A percentile compares a stretch with the other conserved stretches of the same genome.
Evolutionary conservation across 1,284 basidiomycete genomes (phyloP).

Genomic region (Ustilago esculenta): DNA sequence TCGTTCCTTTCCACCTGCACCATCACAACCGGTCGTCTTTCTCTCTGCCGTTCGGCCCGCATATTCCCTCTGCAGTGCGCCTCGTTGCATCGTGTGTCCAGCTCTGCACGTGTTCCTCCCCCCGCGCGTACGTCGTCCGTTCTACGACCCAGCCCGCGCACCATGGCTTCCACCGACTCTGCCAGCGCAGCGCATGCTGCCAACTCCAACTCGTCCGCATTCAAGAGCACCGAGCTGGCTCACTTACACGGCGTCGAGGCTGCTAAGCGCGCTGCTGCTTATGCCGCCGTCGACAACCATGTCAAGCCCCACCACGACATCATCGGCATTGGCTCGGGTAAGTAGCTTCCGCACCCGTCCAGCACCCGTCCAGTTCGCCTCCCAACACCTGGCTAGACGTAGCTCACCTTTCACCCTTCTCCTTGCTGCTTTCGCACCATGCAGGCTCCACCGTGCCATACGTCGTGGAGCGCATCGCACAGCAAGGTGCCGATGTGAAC

Average conservation of each 20-base stretch:
- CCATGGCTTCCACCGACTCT: constrained; percentile 21
- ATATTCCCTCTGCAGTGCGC: not conserved
- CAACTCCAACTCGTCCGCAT: constrained; percentile 29
- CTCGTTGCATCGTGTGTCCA: not conserved
- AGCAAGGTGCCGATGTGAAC: constrained; percentile 83
- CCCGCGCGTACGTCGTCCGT: constrained; percentile 1
- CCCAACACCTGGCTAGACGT: no score
- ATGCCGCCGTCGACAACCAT: constrained; percentile 91
- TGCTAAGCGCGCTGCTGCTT: constrained; percentile 90
- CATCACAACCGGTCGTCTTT: not conserved
- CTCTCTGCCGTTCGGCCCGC: not conserved
- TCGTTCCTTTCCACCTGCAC: constrained; percentile 1
- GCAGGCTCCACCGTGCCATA: constrained; percentile 93
- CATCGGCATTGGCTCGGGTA: constrained; percentile 67
- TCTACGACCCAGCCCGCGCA: constrained; percentile 9
- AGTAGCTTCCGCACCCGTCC: no score
- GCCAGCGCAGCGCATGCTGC: constrained; percentile 23
- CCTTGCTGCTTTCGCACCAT: no score
- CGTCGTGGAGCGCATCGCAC: constrained; percentile 91
- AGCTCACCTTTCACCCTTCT: not conserved
- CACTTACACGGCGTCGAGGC: constrained; percentile 58
- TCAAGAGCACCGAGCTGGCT: constrained; percentile 29
- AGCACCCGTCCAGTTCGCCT: no score
- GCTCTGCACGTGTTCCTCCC: not conserved
- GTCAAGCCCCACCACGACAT: constrained; percentile 84